These are phyloP conservation scores for Cyberlindnera euphorbiiphila DNA, from an alignment of 805 yeast genomes.

Conservation along the genomic window DNA sequence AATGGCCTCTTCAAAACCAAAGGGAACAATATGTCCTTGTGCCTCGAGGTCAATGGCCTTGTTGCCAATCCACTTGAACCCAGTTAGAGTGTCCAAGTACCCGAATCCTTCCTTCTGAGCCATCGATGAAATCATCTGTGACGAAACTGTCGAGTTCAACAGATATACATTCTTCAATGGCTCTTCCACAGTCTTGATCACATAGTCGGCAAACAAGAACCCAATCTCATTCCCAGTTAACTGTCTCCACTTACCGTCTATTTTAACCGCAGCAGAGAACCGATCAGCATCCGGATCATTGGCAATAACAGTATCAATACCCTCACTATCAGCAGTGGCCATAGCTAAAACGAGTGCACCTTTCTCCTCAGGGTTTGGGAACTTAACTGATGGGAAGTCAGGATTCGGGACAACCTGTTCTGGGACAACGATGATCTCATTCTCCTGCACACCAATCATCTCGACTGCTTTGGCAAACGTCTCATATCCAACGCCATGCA, in stretches of 20 bases:
- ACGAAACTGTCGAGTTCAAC: constrained; percentile 88
- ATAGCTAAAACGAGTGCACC: constrained; percentile 84
- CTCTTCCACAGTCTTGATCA: constrained; percentile 32
- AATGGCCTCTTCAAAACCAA: constrained; percentile 93
- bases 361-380: constrained; percentile 95
- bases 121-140: constrained; percentile 71
- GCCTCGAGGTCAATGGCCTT: constrained; percentile 68
- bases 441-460: constrained; percentile 32
- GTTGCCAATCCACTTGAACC: constrained; percentile 97
- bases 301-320: constrained; percentile 62
- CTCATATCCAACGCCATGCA: constrained; percentile 91
- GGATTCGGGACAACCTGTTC: constrained; percentile 81
- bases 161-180: constrained; percentile 42
- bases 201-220: constrained; percentile 68
- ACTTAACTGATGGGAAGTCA: constrained; percentile 74
- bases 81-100: constrained; percentile 82
- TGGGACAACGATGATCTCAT: constrained; percentile 39
- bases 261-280: constrained; percentile 72
- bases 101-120: constrained; percentile 58
- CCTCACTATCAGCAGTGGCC: constrained; percentile 46
- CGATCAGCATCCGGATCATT: constrained; percentile 98
- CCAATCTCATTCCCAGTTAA: constrained; percentile 92
- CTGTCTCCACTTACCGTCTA: constrained; percentile 58
- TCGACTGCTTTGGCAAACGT: constrained; percentile 44
- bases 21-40: constrained; percentile 69